phyloP scores from a whole-genome alignment of 371 early-diverging fungal species.

The Mortierella sp. region DNA sequence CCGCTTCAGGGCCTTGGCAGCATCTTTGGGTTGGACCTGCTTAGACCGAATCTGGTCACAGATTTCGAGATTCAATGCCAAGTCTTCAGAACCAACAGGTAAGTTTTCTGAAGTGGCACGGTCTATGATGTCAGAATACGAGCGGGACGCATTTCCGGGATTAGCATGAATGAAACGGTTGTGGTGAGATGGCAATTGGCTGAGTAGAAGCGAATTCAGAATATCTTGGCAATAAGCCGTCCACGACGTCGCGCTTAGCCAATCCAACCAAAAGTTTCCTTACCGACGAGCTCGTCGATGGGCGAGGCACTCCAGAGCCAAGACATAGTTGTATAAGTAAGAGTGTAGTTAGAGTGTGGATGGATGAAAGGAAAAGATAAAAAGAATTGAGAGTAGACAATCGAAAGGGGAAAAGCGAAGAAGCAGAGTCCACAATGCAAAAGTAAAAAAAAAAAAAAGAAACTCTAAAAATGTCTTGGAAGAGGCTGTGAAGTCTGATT shows the following conservation, averaged over 20 bases:
- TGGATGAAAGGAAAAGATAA: slow-evolving; percentile 1
- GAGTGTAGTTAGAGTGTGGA: neutral
- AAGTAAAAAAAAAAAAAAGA: too few relatives aligned
- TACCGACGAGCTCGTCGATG: slow-evolving; percentile 70
- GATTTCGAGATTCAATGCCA: slow-evolving; percentile 86
- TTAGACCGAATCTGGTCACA: slow-evolving; percentile 93
- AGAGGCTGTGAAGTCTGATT: neutral
- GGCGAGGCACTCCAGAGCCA: slow-evolving; percentile 56
- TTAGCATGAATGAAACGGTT: neutral
- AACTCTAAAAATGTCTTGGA: neutral
- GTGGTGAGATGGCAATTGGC: neutral
- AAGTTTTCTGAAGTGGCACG: slow-evolving; percentile 92
- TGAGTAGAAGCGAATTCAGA: neutral
- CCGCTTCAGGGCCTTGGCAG: slow-evolving; percentile 78
- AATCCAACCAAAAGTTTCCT: neutral
- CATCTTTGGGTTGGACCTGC: slow-evolving; percentile 82
- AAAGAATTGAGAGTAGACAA: neutral
- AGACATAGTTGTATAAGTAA: slow-evolving; percentile 3
- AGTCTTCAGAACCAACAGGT: slow-evolving; percentile 87
- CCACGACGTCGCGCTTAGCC: too few relatives aligned
- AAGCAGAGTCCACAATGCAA: neutral
- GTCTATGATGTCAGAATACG: slow-evolving; percentile 60
- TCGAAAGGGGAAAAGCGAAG: neutral
- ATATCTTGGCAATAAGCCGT: neutral
- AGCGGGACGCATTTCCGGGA: too few relatives aligned